Base-by-base conservation (phyloP, 805 yeast species). In the Nakazawaea peltata region DNA sequence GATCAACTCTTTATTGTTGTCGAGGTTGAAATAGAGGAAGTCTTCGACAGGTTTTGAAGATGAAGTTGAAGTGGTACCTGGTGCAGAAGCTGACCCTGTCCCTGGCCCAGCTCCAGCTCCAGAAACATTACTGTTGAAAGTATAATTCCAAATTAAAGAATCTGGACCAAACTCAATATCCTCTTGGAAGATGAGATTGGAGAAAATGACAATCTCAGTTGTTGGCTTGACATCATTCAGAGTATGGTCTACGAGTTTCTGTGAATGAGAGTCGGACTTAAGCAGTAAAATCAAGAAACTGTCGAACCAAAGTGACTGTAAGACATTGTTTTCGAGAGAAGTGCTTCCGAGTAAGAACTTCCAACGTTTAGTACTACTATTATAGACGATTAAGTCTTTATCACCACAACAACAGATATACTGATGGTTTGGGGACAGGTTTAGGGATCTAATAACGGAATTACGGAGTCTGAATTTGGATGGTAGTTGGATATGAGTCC, bases 381-480 rank as follows among this genome's bases (percentile, higher is more conserved):
- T 55, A 44, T 65, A 69, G 30, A 69, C 57, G 18, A 67, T 50
- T 12, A 71, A 58, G 16, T 75, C 76, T 18, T 51, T 47, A 16
- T 59, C 53, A 0, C 78, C 79, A 5, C 75, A 67, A 13, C 72
- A 53, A 16, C 77, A 75, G 13, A 70, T 54, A 41, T 56, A 58
- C 32, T 63, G 49, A 9, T 77, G 77, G 42, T 70, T 74, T 18
- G 59, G 58, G 33, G 71, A 65, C 14, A 61, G 54, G n/a, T 65
- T 49, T 3, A 63, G 57, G 24, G 61, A 57, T 12, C 59, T 46
- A 2, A 73, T 57, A 4, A 65, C 67, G 54, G 62, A 53, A 46
- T 69, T 69, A 21, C 55, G 59, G 4, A 71, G 54, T 28, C 59
- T 53, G 41, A 72, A 73, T 16, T 52, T 44, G 3, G 65, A 48